These are phyloP conservation scores for Pseudogymnoascus sp. DNA, from an alignment of 2,329 filamentous ascomycete species.

Conservation along the genomic window DNA sequence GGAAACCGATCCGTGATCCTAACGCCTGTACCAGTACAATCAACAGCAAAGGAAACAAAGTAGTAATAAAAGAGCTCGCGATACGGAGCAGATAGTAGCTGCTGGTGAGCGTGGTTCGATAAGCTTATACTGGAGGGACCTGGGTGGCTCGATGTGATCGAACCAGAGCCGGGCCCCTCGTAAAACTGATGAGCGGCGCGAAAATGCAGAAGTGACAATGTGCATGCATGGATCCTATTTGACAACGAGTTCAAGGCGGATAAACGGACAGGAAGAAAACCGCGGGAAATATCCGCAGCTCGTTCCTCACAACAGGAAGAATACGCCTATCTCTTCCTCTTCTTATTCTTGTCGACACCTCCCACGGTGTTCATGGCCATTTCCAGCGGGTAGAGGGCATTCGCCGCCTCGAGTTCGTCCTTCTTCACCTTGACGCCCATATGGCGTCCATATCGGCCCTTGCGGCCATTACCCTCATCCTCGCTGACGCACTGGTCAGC, in stretches of 20 bases:
- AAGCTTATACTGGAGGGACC: neutral
- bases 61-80: neutral
- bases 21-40: neutral
- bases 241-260: neutral
- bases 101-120: neutral
- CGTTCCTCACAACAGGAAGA: neutral
- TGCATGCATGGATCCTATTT: neutral
- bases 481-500: constrained; percentile 94
- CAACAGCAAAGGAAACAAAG: neutral
- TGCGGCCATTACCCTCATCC: constrained; percentile 94
- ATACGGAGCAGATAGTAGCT: neutral
- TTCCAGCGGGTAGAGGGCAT: neutral
- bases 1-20: neutral
- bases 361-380: constrained; percentile 18
- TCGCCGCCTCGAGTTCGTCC: constrained; percentile 39
- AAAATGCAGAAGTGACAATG: neutral
- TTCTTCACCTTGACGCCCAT: constrained; percentile 61
- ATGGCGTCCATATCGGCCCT: constrained; percentile 76
- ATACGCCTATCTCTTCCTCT: constrained; percentile 52
- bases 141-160: neutral
- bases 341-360: constrained; percentile 55
- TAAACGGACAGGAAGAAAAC: neutral
- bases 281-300: neutral
- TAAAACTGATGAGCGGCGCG: neutral
- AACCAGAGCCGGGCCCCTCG: neutral